Conservation (phyloP, 2,329 filamentous ascomycete species). For the Cladosporium halotolerans region DNA sequence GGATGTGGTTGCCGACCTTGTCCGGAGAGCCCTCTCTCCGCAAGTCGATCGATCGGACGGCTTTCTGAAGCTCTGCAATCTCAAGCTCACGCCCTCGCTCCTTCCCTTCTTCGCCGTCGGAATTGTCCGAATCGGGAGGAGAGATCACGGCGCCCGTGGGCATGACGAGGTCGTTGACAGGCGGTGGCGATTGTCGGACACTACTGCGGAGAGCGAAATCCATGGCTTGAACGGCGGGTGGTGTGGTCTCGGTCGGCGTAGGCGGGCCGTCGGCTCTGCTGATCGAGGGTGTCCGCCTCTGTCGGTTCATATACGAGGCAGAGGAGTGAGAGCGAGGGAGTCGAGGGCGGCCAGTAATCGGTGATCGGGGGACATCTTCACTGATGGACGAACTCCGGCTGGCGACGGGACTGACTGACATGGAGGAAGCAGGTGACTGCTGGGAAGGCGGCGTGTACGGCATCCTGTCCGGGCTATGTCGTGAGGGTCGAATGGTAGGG, state of each 20-base stretch:
- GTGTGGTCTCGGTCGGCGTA: conserved; percentile 24
- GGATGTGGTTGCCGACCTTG: conserved; percentile 22
- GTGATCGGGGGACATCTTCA: conserved; percentile 32
- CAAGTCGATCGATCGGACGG: conserved; percentile 72
- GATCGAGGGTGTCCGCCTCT: conserved; percentile 53
- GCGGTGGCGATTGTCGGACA: conserved; percentile 78
- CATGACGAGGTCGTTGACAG: conserved; percentile 68
- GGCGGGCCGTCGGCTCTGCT: conserved; percentile 29
- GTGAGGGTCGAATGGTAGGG: conserved; percentile 28
- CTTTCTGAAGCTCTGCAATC: conserved; percentile 65
- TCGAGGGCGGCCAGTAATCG: conserved; percentile 37
- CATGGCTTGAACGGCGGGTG: conserved; percentile 14
- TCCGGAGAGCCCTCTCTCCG: conserved; percentile 54
- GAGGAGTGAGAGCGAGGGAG: conserved; percentile 54
- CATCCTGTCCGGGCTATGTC: conserved; percentile 51
- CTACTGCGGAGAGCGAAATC: conserved; percentile 47
- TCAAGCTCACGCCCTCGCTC: conserved; percentile 35
- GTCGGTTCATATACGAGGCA: conserved; percentile 55
- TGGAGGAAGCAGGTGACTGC: conserved; percentile 53
- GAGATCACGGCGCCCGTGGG: conserved; percentile 82
- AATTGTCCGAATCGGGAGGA: conserved; percentile 79
- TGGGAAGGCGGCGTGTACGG: conserved; percentile 80
- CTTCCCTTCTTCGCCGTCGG: conserved; percentile 63
- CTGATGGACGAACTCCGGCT: conserved; percentile 47
- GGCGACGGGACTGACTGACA: conserved; percentile 44